A percentile compares a stretch with the other conserved stretches of the same genome.
Evolutionary conservation across 257 asterid species (phyloP).

Genomic region (Anisodus tanguticus): DNA sequence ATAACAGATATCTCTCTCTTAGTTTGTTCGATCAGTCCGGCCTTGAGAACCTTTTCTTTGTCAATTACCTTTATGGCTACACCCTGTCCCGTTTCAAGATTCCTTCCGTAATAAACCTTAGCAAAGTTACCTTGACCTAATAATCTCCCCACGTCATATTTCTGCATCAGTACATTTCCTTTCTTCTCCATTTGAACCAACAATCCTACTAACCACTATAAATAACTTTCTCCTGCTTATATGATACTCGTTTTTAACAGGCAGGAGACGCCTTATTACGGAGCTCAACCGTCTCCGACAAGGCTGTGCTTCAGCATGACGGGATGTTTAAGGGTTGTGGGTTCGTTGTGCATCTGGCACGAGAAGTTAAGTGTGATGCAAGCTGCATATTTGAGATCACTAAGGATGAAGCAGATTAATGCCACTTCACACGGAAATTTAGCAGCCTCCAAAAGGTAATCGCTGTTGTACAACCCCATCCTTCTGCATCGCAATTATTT

Average conservation of each 20-base stretch:
- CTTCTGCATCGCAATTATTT: constrained; percentile 24
- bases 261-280: constrained; percentile 32
- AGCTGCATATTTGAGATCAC: constrained; percentile 16
- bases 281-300: constrained; percentile 42
- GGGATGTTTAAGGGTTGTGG: constrained; percentile 27
- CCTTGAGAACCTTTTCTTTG: constrained; percentile 67
- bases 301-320: constrained; percentile 37
- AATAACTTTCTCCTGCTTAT: constrained; percentile 24
- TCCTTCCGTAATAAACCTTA: constrained; percentile 76
- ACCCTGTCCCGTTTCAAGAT: constrained; percentile 60
- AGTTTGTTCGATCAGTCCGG: constrained; percentile 68
- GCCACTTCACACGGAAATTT: not conserved
- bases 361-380: constrained; percentile 20
- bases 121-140: constrained; percentile 86
- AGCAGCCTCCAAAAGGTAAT: constrained; percentile 17
- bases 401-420: not conserved
- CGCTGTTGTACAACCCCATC: constrained; percentile 9
- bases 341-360: constrained; percentile 40
- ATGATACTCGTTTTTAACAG: constrained; percentile 1
- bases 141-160: constrained; percentile 75
- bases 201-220: constrained; percentile 11
- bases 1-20: constrained; percentile 78
- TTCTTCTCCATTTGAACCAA: constrained; percentile 53
- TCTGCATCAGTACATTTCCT: constrained; percentile 67
- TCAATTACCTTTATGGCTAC: constrained; percentile 87